These are phyloP conservation scores for Capsicum rhomboideum DNA, from an alignment of 257 asterid species.

Conservation along the genomic window DNA sequence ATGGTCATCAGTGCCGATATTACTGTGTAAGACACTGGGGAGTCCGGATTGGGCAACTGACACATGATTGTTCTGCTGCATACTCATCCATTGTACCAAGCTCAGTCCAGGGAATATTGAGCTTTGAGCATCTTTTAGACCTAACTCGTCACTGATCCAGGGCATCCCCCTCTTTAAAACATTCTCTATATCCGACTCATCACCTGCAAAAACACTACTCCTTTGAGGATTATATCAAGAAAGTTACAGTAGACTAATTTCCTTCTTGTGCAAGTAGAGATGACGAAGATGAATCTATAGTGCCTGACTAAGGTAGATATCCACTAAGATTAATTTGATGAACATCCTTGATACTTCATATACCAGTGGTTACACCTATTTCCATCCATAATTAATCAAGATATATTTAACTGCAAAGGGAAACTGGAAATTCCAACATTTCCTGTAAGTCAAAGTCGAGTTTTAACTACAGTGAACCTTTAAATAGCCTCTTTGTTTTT, in stretches of 20 bases:
- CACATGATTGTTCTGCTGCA: slow-evolving; percentile 74
- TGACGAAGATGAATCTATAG: background rate
- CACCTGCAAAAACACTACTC: slow-evolving; percentile 36
- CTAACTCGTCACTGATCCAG: slow-evolving; percentile 71
- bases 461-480: background rate
- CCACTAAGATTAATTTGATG: background rate
- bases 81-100: slow-evolving; percentile 95
- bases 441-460: background rate
- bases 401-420: background rate
- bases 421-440: background rate
- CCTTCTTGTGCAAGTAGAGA: background rate
- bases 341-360: background rate
- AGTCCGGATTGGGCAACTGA: slow-evolving; percentile 43
- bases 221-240: background rate
- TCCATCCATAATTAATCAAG: background rate
- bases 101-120: slow-evolving; percentile 84
- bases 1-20: slow-evolving; percentile 40
- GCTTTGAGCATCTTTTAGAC: slow-evolving; percentile 65
- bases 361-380: background rate
- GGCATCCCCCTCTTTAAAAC: slow-evolving; percentile 78
- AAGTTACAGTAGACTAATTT: background rate
- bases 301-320: background rate
- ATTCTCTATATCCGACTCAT: slow-evolving; percentile 63
- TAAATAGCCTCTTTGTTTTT: background rate
- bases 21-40: slow-evolving; percentile 29